A percentile compares a stretch with the other conserved stretches of the same genome.
phyloP scores from a whole-genome alignment of 805 yeast genomes.

The Yamadazyma endophytica region DNA sequence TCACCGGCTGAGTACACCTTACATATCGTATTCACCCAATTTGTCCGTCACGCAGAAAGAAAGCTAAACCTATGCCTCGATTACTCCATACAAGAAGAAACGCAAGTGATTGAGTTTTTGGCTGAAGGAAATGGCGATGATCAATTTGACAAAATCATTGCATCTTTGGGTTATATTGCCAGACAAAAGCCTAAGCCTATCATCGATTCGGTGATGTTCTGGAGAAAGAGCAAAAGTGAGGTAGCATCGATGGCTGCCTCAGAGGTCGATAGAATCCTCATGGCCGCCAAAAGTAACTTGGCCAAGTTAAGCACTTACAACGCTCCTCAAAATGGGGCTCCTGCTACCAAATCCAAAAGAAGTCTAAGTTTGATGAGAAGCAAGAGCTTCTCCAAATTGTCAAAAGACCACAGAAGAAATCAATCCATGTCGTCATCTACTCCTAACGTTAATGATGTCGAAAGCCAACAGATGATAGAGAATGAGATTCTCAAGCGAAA shows the following conservation, averaged over 20 bases:
- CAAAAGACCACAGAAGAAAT: conserved; percentile 42
- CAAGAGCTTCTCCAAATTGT: conserved; percentile 32
- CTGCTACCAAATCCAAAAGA: conserved; percentile 31
- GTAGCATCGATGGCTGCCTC: conserved; percentile 52
- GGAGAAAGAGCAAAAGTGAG: conserved; percentile 94
- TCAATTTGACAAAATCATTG: conserved; percentile 78
- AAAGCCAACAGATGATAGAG: conserved; percentile 8
- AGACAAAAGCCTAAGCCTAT: conserved; percentile 89
- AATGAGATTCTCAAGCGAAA: conserved; percentile 18
- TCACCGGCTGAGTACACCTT: conserved; percentile 86
- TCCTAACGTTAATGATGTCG: neutral
- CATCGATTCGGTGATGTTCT: conserved; percentile 95
- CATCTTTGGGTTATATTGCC: conserved; percentile 87
- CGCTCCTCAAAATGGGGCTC: conserved; percentile 5
- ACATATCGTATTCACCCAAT: conserved; percentile 91
- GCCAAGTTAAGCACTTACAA: conserved; percentile 5
- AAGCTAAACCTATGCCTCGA: conserved; percentile 72
- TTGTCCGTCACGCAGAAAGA: conserved; percentile 89
- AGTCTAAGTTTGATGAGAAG: conserved; percentile 38
- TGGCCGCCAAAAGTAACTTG: conserved; percentile 20
- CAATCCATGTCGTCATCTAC: conserved; percentile 43
- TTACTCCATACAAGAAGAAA: conserved; percentile 64
- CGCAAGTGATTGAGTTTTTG: conserved; percentile 71
- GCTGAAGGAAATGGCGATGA: conserved; percentile 80
- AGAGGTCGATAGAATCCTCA: conserved; percentile 32